Base-by-base conservation (phyloP, 495 filamentous ascomycete genomes). In the Penicillium dipodomyicola region DNA sequence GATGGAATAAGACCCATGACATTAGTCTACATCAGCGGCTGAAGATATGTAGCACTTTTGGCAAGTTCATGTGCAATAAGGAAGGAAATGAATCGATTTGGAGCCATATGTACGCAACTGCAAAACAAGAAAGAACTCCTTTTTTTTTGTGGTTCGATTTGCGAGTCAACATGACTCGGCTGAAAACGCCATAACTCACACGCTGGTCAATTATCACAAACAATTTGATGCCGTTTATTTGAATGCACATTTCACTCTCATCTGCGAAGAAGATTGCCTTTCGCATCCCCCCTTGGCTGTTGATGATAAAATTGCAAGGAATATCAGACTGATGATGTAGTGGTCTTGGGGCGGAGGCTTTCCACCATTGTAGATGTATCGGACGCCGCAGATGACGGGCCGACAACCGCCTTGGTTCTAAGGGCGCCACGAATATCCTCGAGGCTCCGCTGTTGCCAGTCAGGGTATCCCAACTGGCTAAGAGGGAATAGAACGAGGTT, bases 401-500 rank as follows among this genome's bases (percentile, higher is more conserved):
- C 69, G 4, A 67, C 65, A 54, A 74, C 60, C 11, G 73, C 72
- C 63, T 80, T 86, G 0, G 76, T 57, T 30, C 58, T 68, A 52
- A 88, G 65, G 2, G 81, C 80, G 14, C 69, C 69, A 11, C 84
- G 72, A 55, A 89, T 87, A 52, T 87, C 83, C 2, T 73, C 73
- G 54, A 85, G 77, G 49, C 76, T 81, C 50, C 82, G 83, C 20
- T 72, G 65, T 65, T 76, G 78, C 89, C 90, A 94, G 4, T 73
- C 73, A 7, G 72, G 69, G 57, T 80, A 87, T 30, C 80, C 81
- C 39, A 70, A 69, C 25, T 72, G 68, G 65, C 84, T 88, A 41
- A 90, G 73, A 0, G 87, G 88, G 74, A 81, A 90, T 11, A 96
- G 59, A 5, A 89, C 80, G 49, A 79, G 73, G 64, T 94, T 94